Evolutionary conservation across 305 asterid species (phyloP), one percentile per base, ranked within the genome.

Genomic region (Fraxinus sp.): DNA sequence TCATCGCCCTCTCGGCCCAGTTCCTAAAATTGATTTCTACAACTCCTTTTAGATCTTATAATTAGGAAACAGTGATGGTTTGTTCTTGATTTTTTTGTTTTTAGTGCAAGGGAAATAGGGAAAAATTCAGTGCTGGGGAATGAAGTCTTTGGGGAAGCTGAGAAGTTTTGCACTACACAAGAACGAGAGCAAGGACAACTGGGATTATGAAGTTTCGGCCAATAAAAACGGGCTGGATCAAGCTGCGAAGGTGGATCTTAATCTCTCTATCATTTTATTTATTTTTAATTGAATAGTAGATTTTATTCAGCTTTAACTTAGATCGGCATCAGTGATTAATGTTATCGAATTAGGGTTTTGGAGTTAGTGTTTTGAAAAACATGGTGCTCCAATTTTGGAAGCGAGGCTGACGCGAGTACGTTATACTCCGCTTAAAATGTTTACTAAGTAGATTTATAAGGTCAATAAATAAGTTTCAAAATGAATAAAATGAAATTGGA

Each of bases 91-190:
- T 57, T 83, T 32, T 39, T 77, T 72, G 73, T 72, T 78, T 74
- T 83, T 76, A 44, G 57, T 9, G 52, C n/a, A 39, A 36, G 14
- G 4, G 33, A 64, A 33, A 32, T 32, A 32, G 35, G 35, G 35
- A 32, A 20, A 74, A 3, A 33, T 33, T 39, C 44, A 35, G 20
- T 39, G 82, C 52, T 77, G 76, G 37, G 86, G 84, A 80, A 95
- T 95, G 98, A 94, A 91, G 90, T 93, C 98, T 77, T 82, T 94
- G 66, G 93, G 88, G 83, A 95, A 90, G 89, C 91, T 93, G 79
- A 88, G 86, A 88, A 91, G 83, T 82, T 87, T 94, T 78, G 92
- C 94, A 59, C 83, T 90, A 80, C 87, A 84, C 81, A 94, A 93
- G 88, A 78, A 84, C 84, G 94, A 89, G 62, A 80, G 91, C 7